These are phyloP conservation scores for Acanthamoeba healyi DNA, from an alignment of 208 protist species.

Conservation along the genomic window DNA sequence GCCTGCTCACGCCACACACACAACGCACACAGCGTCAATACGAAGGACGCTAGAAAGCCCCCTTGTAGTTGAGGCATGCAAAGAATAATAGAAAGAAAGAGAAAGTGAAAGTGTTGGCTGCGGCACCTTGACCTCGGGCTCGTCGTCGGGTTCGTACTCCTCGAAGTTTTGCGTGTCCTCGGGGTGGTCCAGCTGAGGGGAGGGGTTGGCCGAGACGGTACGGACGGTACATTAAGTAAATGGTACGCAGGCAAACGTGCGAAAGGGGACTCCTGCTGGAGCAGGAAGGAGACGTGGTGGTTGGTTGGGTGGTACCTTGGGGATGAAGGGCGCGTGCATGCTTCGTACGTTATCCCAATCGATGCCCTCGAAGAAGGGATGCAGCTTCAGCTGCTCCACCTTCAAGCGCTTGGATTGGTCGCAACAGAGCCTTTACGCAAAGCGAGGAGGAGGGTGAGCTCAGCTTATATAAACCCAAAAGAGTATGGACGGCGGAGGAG, in stretches of 20 bases:
- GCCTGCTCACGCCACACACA: neutral
- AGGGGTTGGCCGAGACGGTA: neutral
- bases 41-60: neutral
- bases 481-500: neutral
- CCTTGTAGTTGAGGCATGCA: neutral
- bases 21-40: neutral
- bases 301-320: neutral
- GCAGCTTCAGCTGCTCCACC: slow-evolving; percentile 55
- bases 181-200: slow-evolving; percentile 37
- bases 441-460: neutral
- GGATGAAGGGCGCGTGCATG: slow-evolving; percentile 35
- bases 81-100: neutral
- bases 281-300: neutral
- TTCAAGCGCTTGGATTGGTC: slow-evolving; percentile 60
- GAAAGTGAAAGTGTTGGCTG: neutral
- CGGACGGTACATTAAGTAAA: neutral
- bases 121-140: neutral
- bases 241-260: neutral
- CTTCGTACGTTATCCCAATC: slow-evolving; percentile 56
- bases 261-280: too few species aligned
- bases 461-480: too few species aligned
- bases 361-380: slow-evolving; percentile 73
- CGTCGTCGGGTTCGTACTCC: slow-evolving; percentile 49
- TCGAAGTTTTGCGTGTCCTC: slow-evolving; percentile 71
- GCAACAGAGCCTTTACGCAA: slow-evolving; percentile 54